Percentiles rank a stretch among this genome's conserved stretches.
Conservation (phyloP, 192 early-diverging fungal species). For the Podila clonocystis region DNA sequence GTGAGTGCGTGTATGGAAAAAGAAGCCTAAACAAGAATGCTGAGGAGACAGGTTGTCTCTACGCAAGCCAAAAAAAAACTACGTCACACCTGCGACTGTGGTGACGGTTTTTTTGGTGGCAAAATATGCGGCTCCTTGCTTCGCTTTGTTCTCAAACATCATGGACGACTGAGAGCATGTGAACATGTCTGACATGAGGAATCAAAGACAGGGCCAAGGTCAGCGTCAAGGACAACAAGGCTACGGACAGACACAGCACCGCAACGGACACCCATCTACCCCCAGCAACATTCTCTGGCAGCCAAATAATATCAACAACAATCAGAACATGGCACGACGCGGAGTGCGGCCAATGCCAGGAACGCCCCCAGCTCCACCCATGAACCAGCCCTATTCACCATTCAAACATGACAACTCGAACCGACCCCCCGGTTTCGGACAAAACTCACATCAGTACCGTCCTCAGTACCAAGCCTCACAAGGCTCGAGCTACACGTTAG, state of each 20-base stretch:
- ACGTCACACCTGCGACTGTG: not conserved
- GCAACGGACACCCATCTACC: not conserved
- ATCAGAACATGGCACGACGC: not conserved
- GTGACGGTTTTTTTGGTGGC: too few species aligned
- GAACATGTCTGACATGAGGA: not conserved
- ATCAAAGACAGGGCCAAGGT: not conserved
- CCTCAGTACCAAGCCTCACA: too few species aligned
- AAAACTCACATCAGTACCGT: too few species aligned
- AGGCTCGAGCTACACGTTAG: too few species aligned
- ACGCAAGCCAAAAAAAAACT: too few species aligned
- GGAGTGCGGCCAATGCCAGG: too few species aligned
- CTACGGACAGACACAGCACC: conserved; percentile 4
- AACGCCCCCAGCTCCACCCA: too few species aligned
- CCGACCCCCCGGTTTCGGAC: too few species aligned
- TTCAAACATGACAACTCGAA: too few species aligned
- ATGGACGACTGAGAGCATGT: not conserved
- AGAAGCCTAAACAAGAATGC: not conserved
- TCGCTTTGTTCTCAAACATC: conserved; percentile 8
- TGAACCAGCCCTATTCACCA: too few species aligned
- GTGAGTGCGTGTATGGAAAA: not conserved
- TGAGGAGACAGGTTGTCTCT: too few species aligned
- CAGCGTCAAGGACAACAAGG: not conserved
- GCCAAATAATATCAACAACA: not conserved
- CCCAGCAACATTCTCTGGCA: not conserved
- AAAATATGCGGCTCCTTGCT: not conserved